A percentile compares a stretch with the other conserved stretches of the same genome.
Conservation (phyloP, 768 basidiomycete genomes). For the Termitomyces sp. region DNA sequence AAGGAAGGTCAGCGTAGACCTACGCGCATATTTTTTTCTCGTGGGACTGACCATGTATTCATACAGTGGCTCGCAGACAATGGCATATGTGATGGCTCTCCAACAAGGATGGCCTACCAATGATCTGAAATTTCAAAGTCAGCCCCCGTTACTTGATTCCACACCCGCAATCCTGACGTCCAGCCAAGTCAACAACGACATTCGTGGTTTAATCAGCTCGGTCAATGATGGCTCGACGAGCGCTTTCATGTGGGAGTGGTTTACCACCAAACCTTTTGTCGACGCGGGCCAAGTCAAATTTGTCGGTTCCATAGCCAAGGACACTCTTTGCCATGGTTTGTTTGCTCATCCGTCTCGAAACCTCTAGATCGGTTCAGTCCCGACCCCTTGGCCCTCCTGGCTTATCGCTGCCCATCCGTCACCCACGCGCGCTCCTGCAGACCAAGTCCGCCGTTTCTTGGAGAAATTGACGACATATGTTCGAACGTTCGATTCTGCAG, state of each 20-base stretch:
- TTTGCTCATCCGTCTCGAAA: not conserved
- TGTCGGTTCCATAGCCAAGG: constrained; percentile 39
- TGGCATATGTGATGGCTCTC: constrained; percentile 93
- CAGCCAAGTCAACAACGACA: constrained; percentile 68
- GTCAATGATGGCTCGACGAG: constrained; percentile 87
- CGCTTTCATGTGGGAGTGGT: constrained; percentile 96
- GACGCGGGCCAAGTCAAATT: constrained; percentile 79
- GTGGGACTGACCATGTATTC: not conserved
- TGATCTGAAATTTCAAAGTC: constrained; percentile 67
- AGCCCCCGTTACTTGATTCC: constrained; percentile 5
- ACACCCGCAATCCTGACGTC: not conserved
- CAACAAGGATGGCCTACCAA: constrained; percentile 76
- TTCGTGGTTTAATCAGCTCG: constrained; percentile 74
- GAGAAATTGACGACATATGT: constrained; percentile 58
- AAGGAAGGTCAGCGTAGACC: constrained; percentile 58
- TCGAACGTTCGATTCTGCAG: constrained; percentile 53
- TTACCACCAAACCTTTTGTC: constrained; percentile 66
- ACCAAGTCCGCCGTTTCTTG: constrained; percentile 55
- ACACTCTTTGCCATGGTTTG: not conserved
- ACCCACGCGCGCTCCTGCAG: constrained; percentile 44
- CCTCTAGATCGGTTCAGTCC: constrained; percentile 70
- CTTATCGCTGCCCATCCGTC: constrained; percentile 81
- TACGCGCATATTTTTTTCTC: not conserved
- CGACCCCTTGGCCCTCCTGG: constrained; percentile 98
- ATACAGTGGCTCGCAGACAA: constrained; percentile 79